Base-by-base conservation (phyloP, 1,284 basidiomycete genomes). In the Ceratobasidium sp. region DNA sequence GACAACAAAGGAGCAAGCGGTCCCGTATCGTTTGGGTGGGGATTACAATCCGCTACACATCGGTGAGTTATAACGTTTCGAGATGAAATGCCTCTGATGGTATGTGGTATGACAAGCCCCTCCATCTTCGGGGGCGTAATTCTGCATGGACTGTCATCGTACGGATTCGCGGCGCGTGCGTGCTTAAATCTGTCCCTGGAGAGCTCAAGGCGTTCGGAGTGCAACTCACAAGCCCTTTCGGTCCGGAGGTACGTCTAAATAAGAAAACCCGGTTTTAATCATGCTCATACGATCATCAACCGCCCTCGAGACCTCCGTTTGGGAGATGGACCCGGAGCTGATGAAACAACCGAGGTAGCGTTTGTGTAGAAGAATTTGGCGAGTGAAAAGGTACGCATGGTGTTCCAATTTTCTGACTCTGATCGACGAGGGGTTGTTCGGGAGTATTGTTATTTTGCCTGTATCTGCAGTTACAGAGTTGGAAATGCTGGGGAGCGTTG, bases 131-230 rank as follows among this genome's bases (percentile, higher is more conserved):
- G 93, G 12, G 94, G 92, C 65, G 90, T 92, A 52, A 95, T 96
- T 81, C 87, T 96, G 17, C 94, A 96, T 82, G 94, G 94, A n/a
- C 87, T 95, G 28, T 90, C 91, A 17, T 90, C 91, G 0, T 94
- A 89, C 82, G 94, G 94, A 6, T 94, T 94, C 82, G 92, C 87
- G 9, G 94, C 93, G 1, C 91, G 94, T 54, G 92, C 89, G 84
- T 96, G 62, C 87, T 96, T 77, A 87, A 88, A 68, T 87, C 88
- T 4, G 86, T 92, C 28, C 88, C 92, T 0, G 86, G 85, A 1
- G 86, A 91, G 5, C 86, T 96, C 78, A 90, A 87, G 79, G 87
- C 90, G 82, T 92, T 93, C 81, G 91, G 91, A 33, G 33, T 33
- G 7, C 87, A 92, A 48, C 96, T 96, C 86, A 94, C 93, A 0